Evolutionary conservation across 148 eudicot genomes (phyloP).

Genomic region (Spergularia bocconei): DNA sequence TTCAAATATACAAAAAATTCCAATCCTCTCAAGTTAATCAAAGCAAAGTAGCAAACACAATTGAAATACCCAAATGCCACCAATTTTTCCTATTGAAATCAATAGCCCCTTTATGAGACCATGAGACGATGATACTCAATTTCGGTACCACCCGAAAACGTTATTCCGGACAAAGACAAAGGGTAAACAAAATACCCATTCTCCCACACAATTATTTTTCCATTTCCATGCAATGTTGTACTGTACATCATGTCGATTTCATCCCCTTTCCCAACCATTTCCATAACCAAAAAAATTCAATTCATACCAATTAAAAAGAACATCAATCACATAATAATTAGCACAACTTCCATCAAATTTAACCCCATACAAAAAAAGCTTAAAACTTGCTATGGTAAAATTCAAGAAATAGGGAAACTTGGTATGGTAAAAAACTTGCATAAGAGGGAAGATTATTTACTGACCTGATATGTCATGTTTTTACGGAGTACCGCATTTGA

Average conservation of each 20-base stretch:
- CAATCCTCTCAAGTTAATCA: too few relatives aligned
- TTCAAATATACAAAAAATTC: too few relatives aligned
- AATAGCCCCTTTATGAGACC: too few relatives aligned
- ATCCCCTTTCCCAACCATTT: neutral
- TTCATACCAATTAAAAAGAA: too few relatives aligned
- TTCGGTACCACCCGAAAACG: too few relatives aligned
- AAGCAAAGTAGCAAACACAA: neutral
- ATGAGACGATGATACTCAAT: too few relatives aligned
- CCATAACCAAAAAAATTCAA: neutral
- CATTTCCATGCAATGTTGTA: neutral
- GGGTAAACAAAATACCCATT: neutral
- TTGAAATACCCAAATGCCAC: neutral
- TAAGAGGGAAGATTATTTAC: neutral
- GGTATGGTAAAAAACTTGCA: neutral
- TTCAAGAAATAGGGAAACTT: neutral
- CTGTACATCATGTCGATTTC: neutral
- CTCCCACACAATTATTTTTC: neutral
- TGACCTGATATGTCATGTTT: conserved; percentile 28
- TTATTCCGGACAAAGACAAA: too few relatives aligned
- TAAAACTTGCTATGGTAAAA: neutral
- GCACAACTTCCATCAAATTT: neutral
- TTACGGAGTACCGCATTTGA: conserved; percentile 30
- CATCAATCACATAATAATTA: neutral
- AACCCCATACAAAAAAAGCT: neutral
- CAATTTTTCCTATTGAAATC: too few relatives aligned